These are phyloP conservation scores for Oryza rufipogon DNA, from an alignment of 176 grass and related monocot species.

Conservation along the genomic window DNA sequence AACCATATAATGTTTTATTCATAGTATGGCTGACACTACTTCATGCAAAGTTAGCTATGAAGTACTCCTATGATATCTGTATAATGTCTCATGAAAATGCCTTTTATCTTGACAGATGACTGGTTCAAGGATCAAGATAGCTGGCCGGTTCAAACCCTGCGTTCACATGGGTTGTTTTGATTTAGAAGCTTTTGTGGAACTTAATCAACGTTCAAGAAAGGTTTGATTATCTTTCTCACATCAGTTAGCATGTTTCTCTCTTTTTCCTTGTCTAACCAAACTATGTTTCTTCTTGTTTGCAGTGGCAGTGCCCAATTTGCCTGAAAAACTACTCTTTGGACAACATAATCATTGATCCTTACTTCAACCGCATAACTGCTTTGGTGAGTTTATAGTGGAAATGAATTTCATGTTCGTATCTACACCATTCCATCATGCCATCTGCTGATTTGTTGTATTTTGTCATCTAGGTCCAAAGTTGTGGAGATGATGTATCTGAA, in stretches of 20 bases:
- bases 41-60: not conserved
- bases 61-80: not conserved
- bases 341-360: constrained; percentile 87
- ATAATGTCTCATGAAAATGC: constrained; percentile 28
- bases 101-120: constrained; percentile 69
- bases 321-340: constrained; percentile 84
- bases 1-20: constrained; percentile 4
- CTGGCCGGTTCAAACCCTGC: constrained; percentile 91
- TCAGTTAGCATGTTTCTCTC: not conserved
- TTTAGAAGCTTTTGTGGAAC: constrained; percentile 92
- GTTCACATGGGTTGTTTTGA: constrained; percentile 95
- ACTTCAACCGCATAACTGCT: constrained; percentile 89
- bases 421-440: constrained; percentile 10
- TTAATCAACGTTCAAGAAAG: constrained; percentile 84
- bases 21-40: not conserved
- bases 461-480: constrained; percentile 67
- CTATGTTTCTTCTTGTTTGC: constrained; percentile 45
- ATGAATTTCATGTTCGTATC: constrained; percentile 10
- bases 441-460: constrained; percentile 46
- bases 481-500: constrained; percentile 68
- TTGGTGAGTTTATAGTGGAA: constrained; percentile 61
- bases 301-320: constrained; percentile 99
- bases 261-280: constrained; percentile 15
- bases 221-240: constrained; percentile 44
- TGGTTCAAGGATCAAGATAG: constrained; percentile 78